Evolutionary conservation across 2,329 filamentous ascomycete genomes (phyloP).

Genomic region (Colletotrichum camelliae): DNA sequence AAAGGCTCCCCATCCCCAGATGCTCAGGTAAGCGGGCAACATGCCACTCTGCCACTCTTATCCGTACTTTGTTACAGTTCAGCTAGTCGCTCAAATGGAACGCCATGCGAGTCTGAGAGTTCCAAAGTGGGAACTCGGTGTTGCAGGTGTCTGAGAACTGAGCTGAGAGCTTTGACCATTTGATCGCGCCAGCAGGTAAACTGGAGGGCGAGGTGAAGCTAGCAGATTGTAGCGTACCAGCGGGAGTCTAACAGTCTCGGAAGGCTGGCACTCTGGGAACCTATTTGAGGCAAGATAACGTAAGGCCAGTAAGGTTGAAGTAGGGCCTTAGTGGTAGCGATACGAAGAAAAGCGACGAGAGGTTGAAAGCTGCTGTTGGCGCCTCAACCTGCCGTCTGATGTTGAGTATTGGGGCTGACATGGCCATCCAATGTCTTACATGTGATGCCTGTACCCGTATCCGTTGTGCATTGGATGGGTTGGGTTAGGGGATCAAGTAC

Average conservation of each 20-base stretch:
- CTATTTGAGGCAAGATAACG: neutral
- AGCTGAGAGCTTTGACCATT: conserved; percentile 11
- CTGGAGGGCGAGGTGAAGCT: neutral
- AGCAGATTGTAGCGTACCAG: neutral
- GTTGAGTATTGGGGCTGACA: neutral
- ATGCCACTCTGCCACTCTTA: neutral
- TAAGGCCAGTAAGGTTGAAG: neutral
- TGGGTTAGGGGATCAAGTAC: neutral
- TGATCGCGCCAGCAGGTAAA: neutral
- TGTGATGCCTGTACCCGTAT: neutral
- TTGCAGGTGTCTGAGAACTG: neutral
- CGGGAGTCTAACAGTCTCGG: neutral
- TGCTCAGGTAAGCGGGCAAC: neutral
- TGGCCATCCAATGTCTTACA: neutral
- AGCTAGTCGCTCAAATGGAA: neutral
- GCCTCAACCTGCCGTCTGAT: neutral
- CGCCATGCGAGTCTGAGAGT: neutral
- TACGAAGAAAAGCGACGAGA: neutral
- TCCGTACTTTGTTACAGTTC: neutral
- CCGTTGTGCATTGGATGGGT: neutral
- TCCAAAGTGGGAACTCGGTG: neutral
- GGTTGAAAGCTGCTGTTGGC: neutral
- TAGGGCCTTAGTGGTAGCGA: neutral
- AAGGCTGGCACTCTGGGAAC: neutral
- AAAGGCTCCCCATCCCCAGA: neutral